These are phyloP conservation scores for Pseudogymnoascus sp. DNA, from an alignment of 2,329 filamentous ascomycete genomes.

Conservation along the genomic window DNA sequence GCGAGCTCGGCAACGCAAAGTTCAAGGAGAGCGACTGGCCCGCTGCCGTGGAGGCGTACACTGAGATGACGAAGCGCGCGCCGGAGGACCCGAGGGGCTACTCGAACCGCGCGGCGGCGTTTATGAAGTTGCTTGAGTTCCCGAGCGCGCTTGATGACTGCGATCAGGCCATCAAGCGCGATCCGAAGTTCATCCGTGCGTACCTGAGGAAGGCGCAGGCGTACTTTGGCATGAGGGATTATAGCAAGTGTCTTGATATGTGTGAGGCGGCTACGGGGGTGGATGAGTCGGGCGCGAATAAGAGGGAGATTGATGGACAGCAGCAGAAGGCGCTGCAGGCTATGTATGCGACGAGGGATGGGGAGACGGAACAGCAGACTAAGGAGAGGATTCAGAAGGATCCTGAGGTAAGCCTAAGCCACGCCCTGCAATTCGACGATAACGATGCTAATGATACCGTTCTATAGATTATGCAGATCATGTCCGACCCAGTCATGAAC, in stretches of 20 bases:
- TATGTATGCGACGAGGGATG: constrained; percentile 85
- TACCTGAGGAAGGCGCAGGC: constrained; percentile 96
- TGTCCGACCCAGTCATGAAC: constrained; percentile 97
- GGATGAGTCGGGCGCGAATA: constrained; percentile 65
- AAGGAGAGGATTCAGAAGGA: constrained; percentile 84
- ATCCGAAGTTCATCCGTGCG: constrained; percentile 86
- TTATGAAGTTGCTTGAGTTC: constrained; percentile 95
- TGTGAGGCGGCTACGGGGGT: constrained; percentile 74
- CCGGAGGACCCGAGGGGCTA: constrained; percentile 90
- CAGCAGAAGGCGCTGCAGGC: constrained; percentile 86
- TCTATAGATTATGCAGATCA: constrained; percentile 69
- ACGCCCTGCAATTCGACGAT: background rate
- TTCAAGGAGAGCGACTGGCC: constrained; percentile 98
- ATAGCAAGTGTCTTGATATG: constrained; percentile 86
- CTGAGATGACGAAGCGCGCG: constrained; percentile 92
- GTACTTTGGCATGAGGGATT: constrained; percentile 95
- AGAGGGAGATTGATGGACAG: constrained; percentile 86
- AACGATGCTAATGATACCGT: background rate
- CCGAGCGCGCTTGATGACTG: constrained; percentile 90
- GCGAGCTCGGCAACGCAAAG: constrained; percentile 88
- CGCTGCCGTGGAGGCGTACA: constrained; percentile 86
- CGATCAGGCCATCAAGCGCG: constrained; percentile 81
- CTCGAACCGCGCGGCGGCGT: constrained; percentile 93
- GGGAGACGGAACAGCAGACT: constrained; percentile 94
- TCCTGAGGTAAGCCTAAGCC: constrained; percentile 62